Evolutionary conservation across 2,329 filamentous ascomycete genomes (phyloP).

Genomic region (Elsinoe arachidis): DNA sequence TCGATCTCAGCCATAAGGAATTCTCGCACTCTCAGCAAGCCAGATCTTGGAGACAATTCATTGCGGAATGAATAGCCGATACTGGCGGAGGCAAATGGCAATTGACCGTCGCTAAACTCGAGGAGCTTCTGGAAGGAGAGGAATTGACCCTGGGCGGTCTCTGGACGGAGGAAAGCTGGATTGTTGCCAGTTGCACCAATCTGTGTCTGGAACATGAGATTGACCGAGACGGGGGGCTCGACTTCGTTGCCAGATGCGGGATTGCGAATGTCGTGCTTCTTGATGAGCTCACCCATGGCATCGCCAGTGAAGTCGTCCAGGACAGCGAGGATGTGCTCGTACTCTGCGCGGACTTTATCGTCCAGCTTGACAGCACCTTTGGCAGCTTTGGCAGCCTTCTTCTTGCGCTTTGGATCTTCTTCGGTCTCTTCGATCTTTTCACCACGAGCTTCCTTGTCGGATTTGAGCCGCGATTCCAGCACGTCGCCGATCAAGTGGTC

Average conservation of each 20-base stretch:
- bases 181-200: constrained; percentile 88
- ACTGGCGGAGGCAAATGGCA: constrained; percentile 95
- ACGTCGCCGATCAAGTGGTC: constrained; percentile 96
- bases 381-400: constrained; percentile 61
- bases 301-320: constrained; percentile 93
- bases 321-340: constrained; percentile 80
- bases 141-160: constrained; percentile 97
- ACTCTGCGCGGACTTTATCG: constrained; percentile 77
- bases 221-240: constrained; percentile 79
- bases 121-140: constrained; percentile 93
- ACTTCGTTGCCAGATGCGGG: constrained; percentile 70
- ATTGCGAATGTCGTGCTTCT: constrained; percentile 85
- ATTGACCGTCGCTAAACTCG: constrained; percentile 87
- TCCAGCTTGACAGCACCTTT: constrained; percentile 68
- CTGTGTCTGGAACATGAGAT: constrained; percentile 95
- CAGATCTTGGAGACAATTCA: constrained; percentile 88
- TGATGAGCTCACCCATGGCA: constrained; percentile 79
- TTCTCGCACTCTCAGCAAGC: constrained; percentile 87
- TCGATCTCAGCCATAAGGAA: constrained; percentile 99
- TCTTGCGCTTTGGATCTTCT: constrained; percentile 79
- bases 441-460: constrained; percentile 86
- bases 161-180: constrained; percentile 77
- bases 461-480: constrained; percentile 76
- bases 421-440: constrained; percentile 66
- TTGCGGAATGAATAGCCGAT: constrained; percentile 98